Evolutionary conservation across 805 yeast species (phyloP).

Genomic region (Blastobotrys chiropterorum): DNA sequence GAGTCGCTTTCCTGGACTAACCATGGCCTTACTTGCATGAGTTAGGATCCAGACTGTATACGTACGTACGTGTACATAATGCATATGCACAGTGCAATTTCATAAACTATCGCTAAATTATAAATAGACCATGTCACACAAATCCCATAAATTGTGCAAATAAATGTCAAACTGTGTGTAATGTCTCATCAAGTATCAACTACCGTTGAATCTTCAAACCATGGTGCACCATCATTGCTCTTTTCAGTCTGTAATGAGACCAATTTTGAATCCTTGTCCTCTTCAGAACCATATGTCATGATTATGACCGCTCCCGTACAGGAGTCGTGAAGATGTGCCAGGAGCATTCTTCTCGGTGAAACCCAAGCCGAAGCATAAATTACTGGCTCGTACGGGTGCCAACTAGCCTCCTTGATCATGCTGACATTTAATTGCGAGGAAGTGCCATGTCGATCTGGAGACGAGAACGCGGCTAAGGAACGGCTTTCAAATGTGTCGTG

Average conservation of each 20-base stretch:
- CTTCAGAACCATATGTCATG: not conserved
- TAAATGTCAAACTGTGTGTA: too few relatives aligned
- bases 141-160: too few relatives aligned
- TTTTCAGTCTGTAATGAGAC: not conserved
- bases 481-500: not conserved
- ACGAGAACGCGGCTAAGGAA: not conserved
- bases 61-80: too few relatives aligned
- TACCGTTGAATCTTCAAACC: not conserved
- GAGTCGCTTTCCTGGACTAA: too few relatives aligned
- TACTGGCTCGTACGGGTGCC: slow-evolving; percentile 2
- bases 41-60: too few relatives aligned
- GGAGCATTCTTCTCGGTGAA: not conserved
- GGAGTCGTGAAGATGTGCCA: not conserved
- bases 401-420: slow-evolving; percentile 1
- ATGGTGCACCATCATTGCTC: not conserved
- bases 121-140: too few relatives aligned
- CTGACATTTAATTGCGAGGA: not conserved
- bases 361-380: slow-evolving; percentile 3
- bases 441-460: not conserved
- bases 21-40: too few relatives aligned
- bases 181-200: not conserved
- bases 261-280: not conserved
- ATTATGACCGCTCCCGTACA: not conserved
- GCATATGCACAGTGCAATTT: too few relatives aligned
- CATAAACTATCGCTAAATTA: too few relatives aligned